Evolutionary conservation across 305 asterid species (phyloP), one percentile per base, ranked within the genome.

Genomic region (Salvia sclarea): DNA sequence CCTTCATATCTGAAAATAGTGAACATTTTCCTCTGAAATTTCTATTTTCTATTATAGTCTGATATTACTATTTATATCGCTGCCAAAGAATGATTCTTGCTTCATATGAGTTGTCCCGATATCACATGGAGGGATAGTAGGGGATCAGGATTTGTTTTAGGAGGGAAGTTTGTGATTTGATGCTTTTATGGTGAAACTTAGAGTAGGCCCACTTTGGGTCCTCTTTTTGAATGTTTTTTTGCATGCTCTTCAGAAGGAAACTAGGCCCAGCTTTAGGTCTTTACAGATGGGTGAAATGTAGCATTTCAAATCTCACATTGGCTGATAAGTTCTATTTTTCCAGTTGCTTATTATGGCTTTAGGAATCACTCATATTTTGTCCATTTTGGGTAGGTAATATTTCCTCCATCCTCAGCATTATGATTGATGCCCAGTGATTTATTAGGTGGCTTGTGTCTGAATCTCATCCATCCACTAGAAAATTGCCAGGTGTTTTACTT

Each of bases 241-340:
- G 77, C 81, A 69, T 72, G 79, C 57, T 75, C 71, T 72, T 60
- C 70, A 54, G 62, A 72, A 56, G 75, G 70, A 22, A 47, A 50
- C 40, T 61, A 44, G 79, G 77, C 66, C 77, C 76, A 70, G 78
- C 69, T 30, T 73, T 76, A 68, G 76, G 81, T 68, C 83, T 78
- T 80, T 81, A 77, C 78, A 59, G 16, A 66, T 31, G 59, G 71
- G 58, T 77, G 68, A 67, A 69, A 61, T 55, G 62, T 56, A 64
- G 71, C 58, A 43, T 70, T 68, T 47, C 72, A 17, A 69, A 68
- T 62, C 20, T 65, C 67, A 30, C 62, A 58, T 41, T 49, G 38
- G 64, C 54, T 53, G 20, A 31, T 62, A 16, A 35, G 61, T 45
- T 57, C 52, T 64, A 68, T 67, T 73, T 33, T 76, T 56, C 58